A percentile compares a stretch with the other conserved stretches of the same genome.
These are phyloP conservation scores for Saccharomyces paradoxus DNA, from an alignment of 805 yeast genomes.

Conservation along the genomic window DNA sequence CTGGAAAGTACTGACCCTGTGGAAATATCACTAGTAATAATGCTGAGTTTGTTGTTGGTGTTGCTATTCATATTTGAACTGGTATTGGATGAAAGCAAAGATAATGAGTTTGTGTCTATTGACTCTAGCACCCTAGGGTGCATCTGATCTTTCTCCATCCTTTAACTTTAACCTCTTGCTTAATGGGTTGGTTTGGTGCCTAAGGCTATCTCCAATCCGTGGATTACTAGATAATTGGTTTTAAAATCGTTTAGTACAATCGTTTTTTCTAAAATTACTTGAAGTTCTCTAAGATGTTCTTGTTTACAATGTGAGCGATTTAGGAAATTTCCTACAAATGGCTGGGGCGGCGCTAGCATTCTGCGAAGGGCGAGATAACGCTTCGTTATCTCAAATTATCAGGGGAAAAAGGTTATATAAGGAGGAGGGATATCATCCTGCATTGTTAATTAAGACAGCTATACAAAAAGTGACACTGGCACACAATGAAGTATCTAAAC, in stretches of 20 bases:
- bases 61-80: conserved; percentile 5
- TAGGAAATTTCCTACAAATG: background rate
- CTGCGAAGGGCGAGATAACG: background rate
- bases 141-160: conserved; percentile 1
- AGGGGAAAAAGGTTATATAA: background rate
- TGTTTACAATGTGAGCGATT: background rate
- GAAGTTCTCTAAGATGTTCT: background rate
- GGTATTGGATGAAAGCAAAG: conserved; percentile 18
- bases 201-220: background rate
- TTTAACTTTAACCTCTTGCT: background rate
- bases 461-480: background rate
- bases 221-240: background rate
- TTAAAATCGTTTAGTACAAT: background rate
- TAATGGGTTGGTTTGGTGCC: background rate
- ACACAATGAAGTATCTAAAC: background rate
- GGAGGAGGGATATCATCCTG: background rate
- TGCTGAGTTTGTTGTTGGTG: conserved; percentile 6
- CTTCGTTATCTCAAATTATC: background rate
- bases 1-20: conserved; percentile 1
- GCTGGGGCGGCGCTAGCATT: background rate
- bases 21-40: background rate
- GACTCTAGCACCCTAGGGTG: conserved; percentile 19
- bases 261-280: background rate
- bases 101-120: conserved; percentile 22
- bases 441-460: background rate